A percentile compares a stretch with the other conserved stretches of the same genome.
Conservation (phyloP, 352 stramenopile species). For the Pythium plurisporium region DNA sequence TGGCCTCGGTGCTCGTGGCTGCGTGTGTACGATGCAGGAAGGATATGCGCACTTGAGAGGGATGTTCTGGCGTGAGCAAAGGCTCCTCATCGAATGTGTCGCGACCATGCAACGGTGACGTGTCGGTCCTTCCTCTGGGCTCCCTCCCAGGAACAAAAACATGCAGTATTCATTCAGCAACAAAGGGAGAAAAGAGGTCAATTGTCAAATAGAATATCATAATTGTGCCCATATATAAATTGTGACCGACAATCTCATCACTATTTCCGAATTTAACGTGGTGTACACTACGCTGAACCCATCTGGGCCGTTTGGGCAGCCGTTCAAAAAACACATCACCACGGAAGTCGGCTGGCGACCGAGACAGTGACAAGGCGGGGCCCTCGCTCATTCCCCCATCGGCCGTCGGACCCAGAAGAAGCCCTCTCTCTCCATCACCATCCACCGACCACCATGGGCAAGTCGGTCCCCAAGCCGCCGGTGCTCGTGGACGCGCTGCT, state of each 20-base stretch:
- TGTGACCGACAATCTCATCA: too few relatives aligned
- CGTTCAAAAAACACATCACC: background rate
- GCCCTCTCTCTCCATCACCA: background rate
- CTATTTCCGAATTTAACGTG: background rate
- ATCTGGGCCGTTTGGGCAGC: background rate
- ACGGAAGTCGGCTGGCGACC: too few relatives aligned
- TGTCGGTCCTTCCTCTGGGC: too few relatives aligned
- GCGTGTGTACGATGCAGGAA: background rate
- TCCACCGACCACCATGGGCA: conserved; percentile 46
- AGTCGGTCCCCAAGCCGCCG: conserved; percentile 65
- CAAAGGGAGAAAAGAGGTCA: too few relatives aligned
- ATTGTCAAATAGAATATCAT: background rate
- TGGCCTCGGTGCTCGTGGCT: background rate
- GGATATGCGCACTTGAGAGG: too few relatives aligned
- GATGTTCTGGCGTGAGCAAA: background rate
- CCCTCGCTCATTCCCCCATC: conserved; percentile 3
- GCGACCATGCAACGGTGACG: too few relatives aligned
- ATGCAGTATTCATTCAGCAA: background rate
- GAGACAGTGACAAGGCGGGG: conserved; percentile 2
- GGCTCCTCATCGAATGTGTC: too few relatives aligned
- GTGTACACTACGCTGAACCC: background rate
- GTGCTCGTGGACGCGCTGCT: conserved; percentile 61
- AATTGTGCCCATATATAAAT: background rate
- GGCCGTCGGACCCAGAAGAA: conserved; percentile 14
- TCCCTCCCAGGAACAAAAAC: background rate